Conservation (phyloP, 2,329 filamentous ascomycete species). For the Talaromyces rugulosus region DNA sequence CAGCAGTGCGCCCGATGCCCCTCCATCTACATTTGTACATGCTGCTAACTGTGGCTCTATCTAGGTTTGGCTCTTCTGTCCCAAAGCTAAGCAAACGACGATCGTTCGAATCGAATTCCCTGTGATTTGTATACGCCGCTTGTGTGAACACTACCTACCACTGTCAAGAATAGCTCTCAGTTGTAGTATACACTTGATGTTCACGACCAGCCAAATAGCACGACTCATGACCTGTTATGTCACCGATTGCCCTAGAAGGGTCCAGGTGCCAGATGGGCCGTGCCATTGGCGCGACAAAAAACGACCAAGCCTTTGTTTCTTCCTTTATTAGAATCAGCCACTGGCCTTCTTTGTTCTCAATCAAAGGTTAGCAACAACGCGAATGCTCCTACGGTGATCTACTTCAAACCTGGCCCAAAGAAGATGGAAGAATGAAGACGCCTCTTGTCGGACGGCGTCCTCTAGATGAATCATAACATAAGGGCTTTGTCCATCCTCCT, state of each 20-base stretch:
- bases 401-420: background rate
- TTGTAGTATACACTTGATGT: background rate
- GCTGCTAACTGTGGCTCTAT: background rate
- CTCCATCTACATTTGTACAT: background rate
- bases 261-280: background rate
- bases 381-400: background rate
- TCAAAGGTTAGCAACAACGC: background rate
- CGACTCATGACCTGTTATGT: background rate
- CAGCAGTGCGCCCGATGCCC: background rate
- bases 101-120: background rate
- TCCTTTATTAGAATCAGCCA: background rate
- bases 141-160: background rate
- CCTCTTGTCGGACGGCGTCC: background rate
- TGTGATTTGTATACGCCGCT: background rate
- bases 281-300: background rate
- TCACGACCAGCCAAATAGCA: background rate
- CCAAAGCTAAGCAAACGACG: background rate
- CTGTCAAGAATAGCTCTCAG: background rate
- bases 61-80: background rate
- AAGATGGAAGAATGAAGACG: background rate
- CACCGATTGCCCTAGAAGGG: background rate
- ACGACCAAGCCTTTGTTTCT: background rate
- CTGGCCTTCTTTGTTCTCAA: background rate
- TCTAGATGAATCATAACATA: background rate
- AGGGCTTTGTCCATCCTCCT: background rate